These are phyloP conservation scores for Excoecaria agallocha DNA, from an alignment of 345 rosid species.

Conservation along the genomic window DNA sequence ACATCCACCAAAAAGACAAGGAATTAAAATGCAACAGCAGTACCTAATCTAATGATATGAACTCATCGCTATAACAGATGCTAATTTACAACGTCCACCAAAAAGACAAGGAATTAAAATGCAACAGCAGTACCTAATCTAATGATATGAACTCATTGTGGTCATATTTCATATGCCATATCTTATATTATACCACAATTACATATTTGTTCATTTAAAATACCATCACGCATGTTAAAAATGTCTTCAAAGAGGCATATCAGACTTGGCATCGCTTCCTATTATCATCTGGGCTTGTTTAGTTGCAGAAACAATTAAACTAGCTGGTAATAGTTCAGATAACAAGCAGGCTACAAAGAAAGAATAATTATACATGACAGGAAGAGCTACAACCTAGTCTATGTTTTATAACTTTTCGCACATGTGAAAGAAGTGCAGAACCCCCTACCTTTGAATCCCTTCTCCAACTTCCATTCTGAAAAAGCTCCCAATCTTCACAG, in stretches of 20 bases:
- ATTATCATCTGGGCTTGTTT: not conserved
- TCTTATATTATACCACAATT: not conserved
- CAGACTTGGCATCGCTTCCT: not conserved
- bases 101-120: no score
- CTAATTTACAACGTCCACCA: no score
- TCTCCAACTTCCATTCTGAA: constrained; percentile 97
- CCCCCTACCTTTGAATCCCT: constrained; percentile 77
- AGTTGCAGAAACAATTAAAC: not conserved
- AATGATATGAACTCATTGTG: not conserved
- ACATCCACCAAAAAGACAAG: no score
- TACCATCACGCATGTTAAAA: not conserved
- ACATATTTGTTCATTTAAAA: not conserved
- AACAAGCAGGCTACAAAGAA: not conserved
- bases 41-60: no score
- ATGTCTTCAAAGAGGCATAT: not conserved
- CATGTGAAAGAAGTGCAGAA: not conserved
- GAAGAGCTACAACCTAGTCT: constrained; percentile 1
- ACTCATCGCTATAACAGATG: not conserved
- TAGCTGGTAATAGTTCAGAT: constrained; percentile 1
- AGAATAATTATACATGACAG: not conserved
- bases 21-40: no score
- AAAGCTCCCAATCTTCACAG: constrained; percentile 72
- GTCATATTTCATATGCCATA: not conserved
- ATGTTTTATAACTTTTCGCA: not conserved
- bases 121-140: no score